These are phyloP conservation scores for Candida caryicola DNA, from an alignment of 805 yeast species.

Conservation along the genomic window DNA sequence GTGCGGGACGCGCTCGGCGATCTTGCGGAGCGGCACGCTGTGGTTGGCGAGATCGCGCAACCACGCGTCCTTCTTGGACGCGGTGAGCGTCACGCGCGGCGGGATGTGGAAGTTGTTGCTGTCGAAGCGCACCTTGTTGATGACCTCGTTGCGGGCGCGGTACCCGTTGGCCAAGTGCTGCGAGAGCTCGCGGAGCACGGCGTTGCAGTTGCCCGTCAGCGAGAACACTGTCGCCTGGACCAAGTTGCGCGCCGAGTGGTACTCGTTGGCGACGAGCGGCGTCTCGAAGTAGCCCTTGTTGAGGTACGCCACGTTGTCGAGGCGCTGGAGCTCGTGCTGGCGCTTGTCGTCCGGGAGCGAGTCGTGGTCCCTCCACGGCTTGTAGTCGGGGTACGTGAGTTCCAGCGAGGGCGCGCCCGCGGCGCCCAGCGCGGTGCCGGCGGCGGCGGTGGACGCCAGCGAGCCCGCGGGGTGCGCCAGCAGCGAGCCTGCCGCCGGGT, in stretches of 20 bases:
- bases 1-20: slow-evolving; percentile 83
- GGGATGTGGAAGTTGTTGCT: slow-evolving; percentile 64
- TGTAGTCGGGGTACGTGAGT: slow-evolving; percentile 62
- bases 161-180: slow-evolving; percentile 38
- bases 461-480: slow-evolving; percentile 4
- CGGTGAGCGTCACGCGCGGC: slow-evolving; percentile 87
- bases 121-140: slow-evolving; percentile 35
- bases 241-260: slow-evolving; percentile 64
- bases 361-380: slow-evolving; percentile 64
- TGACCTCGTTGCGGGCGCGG: slow-evolving; percentile 36
- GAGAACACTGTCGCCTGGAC: slow-evolving; percentile 45
- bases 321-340: slow-evolving; percentile 49
- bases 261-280: slow-evolving; percentile 62
- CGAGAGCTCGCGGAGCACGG: slow-evolving; percentile 35
- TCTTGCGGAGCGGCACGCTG: slow-evolving; percentile 58
- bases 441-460: background rate
- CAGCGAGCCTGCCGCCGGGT: too few relatives aligned
- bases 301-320: slow-evolving; percentile 47
- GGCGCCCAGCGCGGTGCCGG: background rate
- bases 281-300: slow-evolving; percentile 72
- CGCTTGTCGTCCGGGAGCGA: slow-evolving; percentile 20
- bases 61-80: slow-evolving; percentile 84
- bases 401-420: background rate
- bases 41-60: slow-evolving; percentile 72
- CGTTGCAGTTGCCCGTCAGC: slow-evolving; percentile 33